Percentiles rank a stretch among this genome's conserved stretches.
These are phyloP conservation scores for Diaporthe caulivora DNA, from an alignment of 2,329 filamentous ascomycete genomes.

Conservation along the genomic window DNA sequence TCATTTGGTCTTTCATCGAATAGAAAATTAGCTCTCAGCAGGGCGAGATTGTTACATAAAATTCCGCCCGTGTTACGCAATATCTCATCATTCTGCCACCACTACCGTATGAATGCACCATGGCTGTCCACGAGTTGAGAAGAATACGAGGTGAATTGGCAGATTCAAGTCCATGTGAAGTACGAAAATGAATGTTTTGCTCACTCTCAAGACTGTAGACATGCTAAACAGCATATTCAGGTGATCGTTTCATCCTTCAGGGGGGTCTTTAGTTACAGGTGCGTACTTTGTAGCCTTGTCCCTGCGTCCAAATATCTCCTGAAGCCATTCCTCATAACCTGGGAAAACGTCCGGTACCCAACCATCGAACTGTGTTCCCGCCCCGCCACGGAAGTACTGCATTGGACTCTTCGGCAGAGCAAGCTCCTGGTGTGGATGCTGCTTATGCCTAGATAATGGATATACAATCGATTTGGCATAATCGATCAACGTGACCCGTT, in stretches of 20 bases:
- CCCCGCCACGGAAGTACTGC: not conserved
- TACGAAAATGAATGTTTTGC: not conserved
- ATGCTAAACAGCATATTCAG: not conserved
- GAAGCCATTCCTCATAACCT: not conserved
- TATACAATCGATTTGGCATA: constrained; percentile 16
- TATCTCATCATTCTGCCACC: too few relatives aligned
- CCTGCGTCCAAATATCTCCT: not conserved
- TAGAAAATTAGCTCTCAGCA: too few relatives aligned
- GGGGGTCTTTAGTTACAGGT: not conserved
- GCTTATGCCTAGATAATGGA: not conserved
- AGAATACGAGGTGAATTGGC: too few relatives aligned
- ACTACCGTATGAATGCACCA: too few relatives aligned
- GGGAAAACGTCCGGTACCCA: not conserved
- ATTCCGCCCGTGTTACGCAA: too few relatives aligned
- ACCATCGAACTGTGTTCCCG: not conserved
- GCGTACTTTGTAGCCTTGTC: not conserved
- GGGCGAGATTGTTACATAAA: too few relatives aligned
- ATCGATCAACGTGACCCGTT: constrained; percentile 3
- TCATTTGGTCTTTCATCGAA: too few relatives aligned
- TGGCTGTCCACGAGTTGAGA: too few relatives aligned
- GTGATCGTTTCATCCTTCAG: not conserved
- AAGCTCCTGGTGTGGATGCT: not conserved
- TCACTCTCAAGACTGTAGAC: too few relatives aligned
- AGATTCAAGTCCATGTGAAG: not conserved
- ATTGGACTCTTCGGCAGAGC: not conserved